Evolutionary conservation across 2,329 filamentous ascomycete species (phyloP).

Genomic region (Pseudogymnoascus sp.): DNA sequence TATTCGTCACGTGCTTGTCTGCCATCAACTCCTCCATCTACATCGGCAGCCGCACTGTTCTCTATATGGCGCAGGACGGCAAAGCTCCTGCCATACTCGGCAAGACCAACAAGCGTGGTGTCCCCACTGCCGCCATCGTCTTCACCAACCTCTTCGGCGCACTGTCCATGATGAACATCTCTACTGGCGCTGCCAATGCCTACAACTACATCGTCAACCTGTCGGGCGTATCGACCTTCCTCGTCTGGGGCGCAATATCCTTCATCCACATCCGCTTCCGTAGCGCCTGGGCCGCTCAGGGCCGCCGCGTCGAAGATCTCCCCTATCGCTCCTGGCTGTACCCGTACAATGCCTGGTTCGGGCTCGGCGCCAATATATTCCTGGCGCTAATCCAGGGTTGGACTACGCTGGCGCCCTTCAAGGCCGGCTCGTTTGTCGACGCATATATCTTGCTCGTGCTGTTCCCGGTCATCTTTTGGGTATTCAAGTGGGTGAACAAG

Average conservation of each 20-base stretch:
- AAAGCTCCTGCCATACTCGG: conserved; percentile 65
- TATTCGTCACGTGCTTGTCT: conserved; percentile 63
- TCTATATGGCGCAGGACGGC: conserved; percentile 67
- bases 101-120: conserved; percentile 57
- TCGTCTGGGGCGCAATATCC: conserved; percentile 64
- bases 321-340: conserved; percentile 49
- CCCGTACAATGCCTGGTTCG: conserved; percentile 53
- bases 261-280: conserved; percentile 68
- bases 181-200: conserved; percentile 55
- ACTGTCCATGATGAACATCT: conserved; percentile 68
- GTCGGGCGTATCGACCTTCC: conserved; percentile 61
- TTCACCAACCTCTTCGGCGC: conserved; percentile 64
- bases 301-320: conserved; percentile 44
- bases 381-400: conserved; percentile 55
- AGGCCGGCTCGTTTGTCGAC: conserved; percentile 52
- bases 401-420: conserved; percentile 51
- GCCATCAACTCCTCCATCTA: conserved; percentile 72
- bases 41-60: conserved; percentile 64
- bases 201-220: conserved; percentile 66
- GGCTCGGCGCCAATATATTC: conserved; percentile 49
- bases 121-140: conserved; percentile 52
- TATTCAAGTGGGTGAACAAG: conserved; percentile 47
- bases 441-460: conserved; percentile 55
- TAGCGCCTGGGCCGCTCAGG: conserved; percentile 52
- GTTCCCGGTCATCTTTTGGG: conserved; percentile 49